Conservation (phyloP, 2,329 filamentous ascomycete genomes). For the Apiospora marii region DNA sequence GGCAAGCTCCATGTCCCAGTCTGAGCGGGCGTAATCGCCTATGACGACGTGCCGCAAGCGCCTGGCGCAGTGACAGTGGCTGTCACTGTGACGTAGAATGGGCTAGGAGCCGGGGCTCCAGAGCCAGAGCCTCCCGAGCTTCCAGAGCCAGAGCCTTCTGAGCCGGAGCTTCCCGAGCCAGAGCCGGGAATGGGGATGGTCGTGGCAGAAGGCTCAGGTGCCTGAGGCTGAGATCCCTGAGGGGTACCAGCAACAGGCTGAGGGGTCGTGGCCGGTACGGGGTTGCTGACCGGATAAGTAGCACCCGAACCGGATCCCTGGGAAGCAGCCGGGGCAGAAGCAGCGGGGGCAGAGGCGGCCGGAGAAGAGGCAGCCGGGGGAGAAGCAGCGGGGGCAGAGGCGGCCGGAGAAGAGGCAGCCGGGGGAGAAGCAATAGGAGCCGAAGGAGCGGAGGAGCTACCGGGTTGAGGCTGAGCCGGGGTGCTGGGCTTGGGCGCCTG, state of each 20-base stretch:
- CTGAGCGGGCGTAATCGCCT: constrained; percentile 26
- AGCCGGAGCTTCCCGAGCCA: neutral
- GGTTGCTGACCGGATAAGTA: neutral
- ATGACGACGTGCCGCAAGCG: constrained; percentile 36
- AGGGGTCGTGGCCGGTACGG: neutral
- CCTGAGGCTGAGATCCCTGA: constrained; percentile 17
- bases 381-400: neutral
- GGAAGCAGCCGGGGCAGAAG: neutral
- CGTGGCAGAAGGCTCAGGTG: constrained; percentile 18
- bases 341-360: neutral
- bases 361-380: neutral
- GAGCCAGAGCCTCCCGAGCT: neutral
- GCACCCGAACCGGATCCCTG: too few relatives aligned
- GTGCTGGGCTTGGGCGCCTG: constrained; percentile 12
- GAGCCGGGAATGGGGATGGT: neutral
- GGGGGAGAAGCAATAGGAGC: neutral
- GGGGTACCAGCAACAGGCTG: neutral
- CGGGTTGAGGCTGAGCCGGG: neutral
- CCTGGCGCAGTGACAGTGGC: constrained; percentile 38
- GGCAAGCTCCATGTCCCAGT: constrained; percentile 21
- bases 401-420: neutral
- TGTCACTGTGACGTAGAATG: constrained; percentile 21
- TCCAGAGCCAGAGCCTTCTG: neutral
- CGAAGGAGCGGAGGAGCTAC: neutral
- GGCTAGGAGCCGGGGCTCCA: constrained; percentile 11